Evolutionary conservation across 306 rosid genomes (phyloP), one percentile per base, ranked within the genome.

Genomic region (Cicer cuneatum): DNA sequence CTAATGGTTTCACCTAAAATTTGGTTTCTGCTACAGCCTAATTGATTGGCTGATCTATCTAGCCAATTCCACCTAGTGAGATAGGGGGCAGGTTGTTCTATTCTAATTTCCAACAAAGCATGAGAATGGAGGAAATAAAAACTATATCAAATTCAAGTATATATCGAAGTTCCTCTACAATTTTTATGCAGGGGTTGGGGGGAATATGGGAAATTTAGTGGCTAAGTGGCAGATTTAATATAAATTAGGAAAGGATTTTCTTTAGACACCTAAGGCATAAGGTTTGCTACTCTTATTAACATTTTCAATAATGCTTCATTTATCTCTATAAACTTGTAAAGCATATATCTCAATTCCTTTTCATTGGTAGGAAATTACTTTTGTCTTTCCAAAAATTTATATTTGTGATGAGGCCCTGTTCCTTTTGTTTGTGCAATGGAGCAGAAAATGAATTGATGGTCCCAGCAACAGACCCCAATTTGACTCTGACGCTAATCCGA

Each of bases 231-330:
- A 14, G 19, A 14, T 49, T 49, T 49, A 24, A 21, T 10, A 21
- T 16, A 18, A 14, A 53, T 18, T 53, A 10, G 59, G 33, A 53
- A 19, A 0, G 37, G n/a, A 9, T 19, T 54, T 19, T 37, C 29
- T 19, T 33, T 37, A 47, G 70, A 59, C 12, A 24, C 29, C 24
- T 48, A 59, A 19, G 13, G 43, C 37, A 58, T 60, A 59, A 39
- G 56, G 6, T 48, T 58, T 60, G 46, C 70, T 11, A 16, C 51
- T 59, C 37, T 58, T 69, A 18, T 41, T 71, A 16, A 41, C 58
- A 62, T 78, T 78, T 47, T 49, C 19, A 4, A 29, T 47, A 12
- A 68, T 69, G 39, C 6, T 47, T 58, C 48, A 41, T 35, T 68
- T 62, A 38, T 49, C 9, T 18, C 6, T 48, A 18, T 59, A 41